Evolutionary conservation across 768 basidiomycete genomes (phyloP).

Genomic region (Leccinellum rugosiceps): DNA sequence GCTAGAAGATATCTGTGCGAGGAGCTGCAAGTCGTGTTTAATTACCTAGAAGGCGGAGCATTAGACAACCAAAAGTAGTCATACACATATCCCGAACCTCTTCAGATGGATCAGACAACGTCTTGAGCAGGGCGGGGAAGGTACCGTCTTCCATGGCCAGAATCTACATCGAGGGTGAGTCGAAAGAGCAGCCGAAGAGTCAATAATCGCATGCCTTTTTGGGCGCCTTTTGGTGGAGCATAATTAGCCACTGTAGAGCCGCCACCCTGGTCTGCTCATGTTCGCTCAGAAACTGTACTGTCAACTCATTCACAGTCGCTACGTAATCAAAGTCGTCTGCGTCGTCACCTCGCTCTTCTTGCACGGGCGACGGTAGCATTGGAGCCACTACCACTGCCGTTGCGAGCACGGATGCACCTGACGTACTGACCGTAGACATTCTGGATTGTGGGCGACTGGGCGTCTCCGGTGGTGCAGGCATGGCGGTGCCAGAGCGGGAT

Average conservation of each 20-base stretch:
- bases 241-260: conserved; percentile 95
- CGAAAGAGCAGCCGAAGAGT: neutral
- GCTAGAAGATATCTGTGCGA: conserved; percentile 94
- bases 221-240: conserved; percentile 97
- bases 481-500: conserved; percentile 25
- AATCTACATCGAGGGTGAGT: conserved; percentile 50
- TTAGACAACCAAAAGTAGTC: neutral
- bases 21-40: conserved; percentile 91
- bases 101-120: conserved; percentile 93
- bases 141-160: conserved; percentile 95
- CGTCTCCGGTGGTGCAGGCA: conserved; percentile 27
- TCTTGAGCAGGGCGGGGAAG: conserved; percentile 93
- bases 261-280: conserved; percentile 96
- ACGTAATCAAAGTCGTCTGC: conserved; percentile 87
- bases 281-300: conserved; percentile 92
- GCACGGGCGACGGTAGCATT: conserved; percentile 26
- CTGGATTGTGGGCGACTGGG: conserved; percentile 66
- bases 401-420: conserved; percentile 33
- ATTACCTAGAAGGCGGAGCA: conserved; percentile 61
- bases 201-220: conserved; percentile 61
- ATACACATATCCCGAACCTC: conserved; percentile 51
- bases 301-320: conserved; percentile 87
- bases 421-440: conserved; percentile 43
- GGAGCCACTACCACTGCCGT: conserved; percentile 21
- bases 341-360: conserved; percentile 47